Conservation (phyloP, 352 stramenopile genomes). For the Globisporangium paddicum region DNA sequence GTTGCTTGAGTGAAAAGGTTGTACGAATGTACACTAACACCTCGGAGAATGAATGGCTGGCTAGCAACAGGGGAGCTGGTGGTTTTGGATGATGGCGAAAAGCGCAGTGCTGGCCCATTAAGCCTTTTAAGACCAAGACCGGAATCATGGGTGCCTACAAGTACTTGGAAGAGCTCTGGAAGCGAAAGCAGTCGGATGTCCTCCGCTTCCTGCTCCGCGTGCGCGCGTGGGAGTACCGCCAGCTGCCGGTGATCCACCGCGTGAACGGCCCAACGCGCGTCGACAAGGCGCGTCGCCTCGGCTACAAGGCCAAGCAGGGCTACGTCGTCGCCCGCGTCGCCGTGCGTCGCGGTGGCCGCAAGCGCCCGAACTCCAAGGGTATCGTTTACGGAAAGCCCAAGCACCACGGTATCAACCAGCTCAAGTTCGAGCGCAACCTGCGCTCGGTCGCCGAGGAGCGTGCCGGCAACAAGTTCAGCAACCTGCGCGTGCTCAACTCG, state of each 20-base stretch:
- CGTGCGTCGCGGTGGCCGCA: conserved; percentile 98
- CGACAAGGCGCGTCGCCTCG: conserved; percentile 99
- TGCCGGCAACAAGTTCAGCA: conserved; percentile 95
- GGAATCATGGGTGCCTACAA: conserved; percentile 99
- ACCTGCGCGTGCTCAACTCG: conserved; percentile 99
- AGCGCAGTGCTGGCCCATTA: conserved; percentile 14
- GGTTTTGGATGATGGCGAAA: neutral
- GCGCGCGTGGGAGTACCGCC: conserved; percentile 97
- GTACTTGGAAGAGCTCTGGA: conserved; percentile 99
- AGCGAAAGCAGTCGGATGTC: conserved; percentile 99
- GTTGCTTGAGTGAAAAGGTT: neutral
- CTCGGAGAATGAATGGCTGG: conserved; percentile 15
- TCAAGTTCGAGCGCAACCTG: conserved; percentile 99
- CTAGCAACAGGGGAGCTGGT: neutral
- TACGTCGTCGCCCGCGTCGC: conserved; percentile 97
- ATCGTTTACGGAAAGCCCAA: conserved; percentile 99
- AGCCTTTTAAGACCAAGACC: conserved; percentile 40
- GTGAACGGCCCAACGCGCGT: conserved; percentile 94
- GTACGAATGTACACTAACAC: neutral
- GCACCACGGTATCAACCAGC: conserved; percentile 99
- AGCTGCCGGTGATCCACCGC: conserved; percentile 96
- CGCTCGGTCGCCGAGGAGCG: conserved; percentile 98
- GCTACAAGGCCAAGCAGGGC: conserved; percentile 99
- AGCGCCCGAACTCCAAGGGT: conserved; percentile 99
- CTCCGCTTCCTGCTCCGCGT: conserved; percentile 99